These are phyloP conservation scores for Medicago ruthenica DNA, from an alignment of 306 rosid species.

Conservation along the genomic window DNA sequence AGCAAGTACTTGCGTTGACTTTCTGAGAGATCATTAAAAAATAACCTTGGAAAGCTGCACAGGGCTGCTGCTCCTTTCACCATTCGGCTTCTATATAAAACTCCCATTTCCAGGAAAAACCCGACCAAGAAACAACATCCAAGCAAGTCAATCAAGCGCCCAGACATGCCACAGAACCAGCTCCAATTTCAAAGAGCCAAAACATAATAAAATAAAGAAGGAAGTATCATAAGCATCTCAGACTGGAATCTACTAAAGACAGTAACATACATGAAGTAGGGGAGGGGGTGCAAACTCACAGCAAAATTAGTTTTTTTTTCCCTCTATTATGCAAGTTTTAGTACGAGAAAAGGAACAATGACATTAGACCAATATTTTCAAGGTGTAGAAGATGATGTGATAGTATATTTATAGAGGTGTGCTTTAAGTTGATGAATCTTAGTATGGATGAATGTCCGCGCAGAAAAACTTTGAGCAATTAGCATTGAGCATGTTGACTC, in stretches of 20 bases:
- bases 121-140: constrained; percentile 79
- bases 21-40: constrained; percentile 32
- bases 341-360: constrained; percentile 14
- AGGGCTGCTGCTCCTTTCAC: constrained; percentile 73
- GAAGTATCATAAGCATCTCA: constrained; percentile 73
- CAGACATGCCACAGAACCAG: constrained; percentile 89
- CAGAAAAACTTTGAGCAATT: constrained; percentile 19
- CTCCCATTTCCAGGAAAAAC: constrained; percentile 88
- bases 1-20: constrained; percentile 13
- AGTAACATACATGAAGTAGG: not conserved
- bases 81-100: constrained; percentile 82
- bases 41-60: constrained; percentile 96
- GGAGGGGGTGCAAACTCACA: not conserved
- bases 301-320: not conserved
- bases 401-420: not conserved
- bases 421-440: constrained; percentile 7
- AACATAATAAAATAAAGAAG: constrained; percentile 70
- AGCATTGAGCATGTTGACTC: not conserved
- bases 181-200: constrained; percentile 98
- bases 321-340: constrained; percentile 16
- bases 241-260: constrained; percentile 21
- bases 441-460: not conserved
- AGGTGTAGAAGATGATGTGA: constrained; percentile 13
- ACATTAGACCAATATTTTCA: constrained; percentile 8
- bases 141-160: constrained; percentile 73